Percentiles rank a stretch among this genome's conserved stretches.
Evolutionary conservation across 2,329 filamentous ascomycete genomes (phyloP).

Genomic region (Ophiostoma ips): DNA sequence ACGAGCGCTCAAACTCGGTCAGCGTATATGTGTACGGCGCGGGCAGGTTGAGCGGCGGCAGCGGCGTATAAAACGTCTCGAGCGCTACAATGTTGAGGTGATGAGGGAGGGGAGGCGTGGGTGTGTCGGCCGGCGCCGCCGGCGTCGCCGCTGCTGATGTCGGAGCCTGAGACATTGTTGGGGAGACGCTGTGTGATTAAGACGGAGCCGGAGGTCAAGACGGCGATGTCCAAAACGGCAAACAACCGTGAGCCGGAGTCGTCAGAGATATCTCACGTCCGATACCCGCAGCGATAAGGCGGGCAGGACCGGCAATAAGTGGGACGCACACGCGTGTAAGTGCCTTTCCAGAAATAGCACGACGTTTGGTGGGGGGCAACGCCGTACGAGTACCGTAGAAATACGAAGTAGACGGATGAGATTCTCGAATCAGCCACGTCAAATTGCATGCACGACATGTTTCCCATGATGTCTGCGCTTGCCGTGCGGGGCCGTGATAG

Average conservation of each 20-base stretch:
- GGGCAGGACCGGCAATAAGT: not conserved
- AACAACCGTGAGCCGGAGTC: too few species aligned
- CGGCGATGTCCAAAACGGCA: not conserved
- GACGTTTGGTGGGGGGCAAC: too few species aligned
- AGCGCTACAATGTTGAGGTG: constrained; percentile 23
- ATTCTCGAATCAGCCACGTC: too few species aligned
- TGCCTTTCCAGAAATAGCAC: too few species aligned
- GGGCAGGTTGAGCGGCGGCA: constrained; percentile 17
- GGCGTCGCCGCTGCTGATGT: not conserved
- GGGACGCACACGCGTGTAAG: too few species aligned
- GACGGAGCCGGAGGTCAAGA: not conserved
- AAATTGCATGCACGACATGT: too few species aligned
- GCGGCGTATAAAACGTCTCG: constrained; percentile 20
- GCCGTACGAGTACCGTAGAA: too few species aligned
- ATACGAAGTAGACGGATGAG: too few species aligned
- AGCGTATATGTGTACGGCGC: constrained; percentile 19
- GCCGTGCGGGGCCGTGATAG: too few species aligned
- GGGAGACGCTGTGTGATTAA: not conserved
- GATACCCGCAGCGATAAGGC: not conserved
- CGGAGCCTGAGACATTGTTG: not conserved
- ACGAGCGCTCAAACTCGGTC: constrained; percentile 17
- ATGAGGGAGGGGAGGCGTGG: constrained; percentile 7
- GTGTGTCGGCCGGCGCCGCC: not conserved
- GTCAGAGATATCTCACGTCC: too few species aligned
- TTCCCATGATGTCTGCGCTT: too few species aligned